These are phyloP conservation scores for Hymenoscyphus infarciens DNA, from an alignment of 2,329 filamentous ascomycete species.

Conservation along the genomic window DNA sequence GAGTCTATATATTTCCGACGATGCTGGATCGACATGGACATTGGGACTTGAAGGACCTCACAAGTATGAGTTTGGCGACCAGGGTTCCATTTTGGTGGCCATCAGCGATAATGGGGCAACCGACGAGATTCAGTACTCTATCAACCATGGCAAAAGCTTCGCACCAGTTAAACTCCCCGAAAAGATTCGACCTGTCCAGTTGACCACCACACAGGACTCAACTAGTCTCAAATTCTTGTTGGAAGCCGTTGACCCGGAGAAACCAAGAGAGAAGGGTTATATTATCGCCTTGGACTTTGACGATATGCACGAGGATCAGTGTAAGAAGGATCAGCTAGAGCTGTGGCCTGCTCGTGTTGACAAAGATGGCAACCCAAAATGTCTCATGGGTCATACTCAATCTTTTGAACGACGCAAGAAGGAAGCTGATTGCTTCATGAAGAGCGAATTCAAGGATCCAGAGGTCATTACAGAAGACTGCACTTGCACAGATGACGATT, in stretches of 20 bases:
- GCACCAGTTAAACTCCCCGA: conserved; percentile 64
- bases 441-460: conserved; percentile 78
- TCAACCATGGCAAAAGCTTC: conserved; percentile 89
- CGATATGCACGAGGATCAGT: conserved; percentile 74
- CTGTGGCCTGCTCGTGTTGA: conserved; percentile 83
- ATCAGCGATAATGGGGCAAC: conserved; percentile 62
- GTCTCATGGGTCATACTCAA: conserved; percentile 95
- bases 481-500: conserved; percentile 78
- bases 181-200: conserved; percentile 65
- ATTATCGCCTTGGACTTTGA: conserved; percentile 81
- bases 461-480: conserved; percentile 68
- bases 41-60: conserved; percentile 74
- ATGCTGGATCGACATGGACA: conserved; percentile 84
- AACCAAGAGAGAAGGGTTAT: conserved; percentile 51
- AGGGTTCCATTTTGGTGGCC: conserved; percentile 84
- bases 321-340: conserved; percentile 78
- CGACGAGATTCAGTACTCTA: conserved; percentile 67
- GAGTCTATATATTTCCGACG: conserved; percentile 82
- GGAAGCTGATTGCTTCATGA: conserved; percentile 83
- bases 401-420: conserved; percentile 82
- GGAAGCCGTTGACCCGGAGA: conserved; percentile 53
- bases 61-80: conserved; percentile 94
- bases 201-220: conserved; percentile 90
- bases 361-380: conserved; percentile 74
- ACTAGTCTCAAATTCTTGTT: conserved; percentile 89